Base-by-base conservation (phyloP, 1,284 basidiomycete species). In the Cystobasidium sp. region DNA sequence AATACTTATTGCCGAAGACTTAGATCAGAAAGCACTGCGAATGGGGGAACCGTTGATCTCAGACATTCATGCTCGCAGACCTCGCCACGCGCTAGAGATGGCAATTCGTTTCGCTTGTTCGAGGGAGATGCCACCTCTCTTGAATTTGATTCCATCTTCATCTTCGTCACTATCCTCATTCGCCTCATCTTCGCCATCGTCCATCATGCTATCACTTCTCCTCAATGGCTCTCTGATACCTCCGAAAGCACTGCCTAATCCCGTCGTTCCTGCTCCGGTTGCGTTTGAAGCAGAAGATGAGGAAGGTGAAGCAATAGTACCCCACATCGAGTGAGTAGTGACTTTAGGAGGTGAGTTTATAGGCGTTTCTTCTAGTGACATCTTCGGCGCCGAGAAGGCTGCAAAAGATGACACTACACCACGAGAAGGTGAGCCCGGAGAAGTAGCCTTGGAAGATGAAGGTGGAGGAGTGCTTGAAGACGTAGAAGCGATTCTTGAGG, bases 401-500 rank as follows among this genome's bases (percentile, higher is more conserved):
- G 92, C 91, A 83, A 97, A 97, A 79, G 93, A 91, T 31, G 88
- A 88, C 20, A 95, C 89, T 20, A 96, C 91, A 79, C 90, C 91
- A 77, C 94, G 89, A 10, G 91, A 88, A 0, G 92, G 90, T 1
- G 80, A 80, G 1, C 79, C 71, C 7, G 78, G 75, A 6, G 79
- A 67, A 0, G 78, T 75, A 18, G 80, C 76, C 14, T 76, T 74
- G 44, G 86, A 82, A 9, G 81, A 6, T 81, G 74, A 79, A 82
- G 76, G 70, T 16, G 70, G 62, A 44, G 82, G 82, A 10, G 84
- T 81, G 6, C 81, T 69, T 37, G 83, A 78, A 53, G 81, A 79
- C 55, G 74, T 75, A 18, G 83, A 69, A 65, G 64, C 20, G 9
- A 49, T 20, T 39, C 82, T 84, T 63, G 81, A 77, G 66, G 83